These are phyloP conservation scores for Salvia miltiorrhiza DNA, from an alignment of 257 asterid species.

Conservation along the genomic window DNA sequence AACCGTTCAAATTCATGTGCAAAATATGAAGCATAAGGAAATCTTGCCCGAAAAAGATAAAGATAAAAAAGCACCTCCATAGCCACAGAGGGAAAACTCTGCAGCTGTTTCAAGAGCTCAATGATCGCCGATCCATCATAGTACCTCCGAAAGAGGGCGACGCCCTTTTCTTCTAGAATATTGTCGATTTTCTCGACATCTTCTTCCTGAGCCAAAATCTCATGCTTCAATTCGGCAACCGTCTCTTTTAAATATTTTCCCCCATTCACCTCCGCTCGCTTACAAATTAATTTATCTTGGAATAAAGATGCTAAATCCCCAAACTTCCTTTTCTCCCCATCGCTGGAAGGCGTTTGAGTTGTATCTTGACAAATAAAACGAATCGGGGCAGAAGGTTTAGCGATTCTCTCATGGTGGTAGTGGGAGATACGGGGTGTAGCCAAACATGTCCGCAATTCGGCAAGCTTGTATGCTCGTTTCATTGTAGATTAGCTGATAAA, in stretches of 20 bases:
- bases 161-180: constrained; percentile 54
- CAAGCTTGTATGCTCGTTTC: constrained; percentile 35
- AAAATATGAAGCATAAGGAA: neutral
- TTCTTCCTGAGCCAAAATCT: constrained; percentile 31
- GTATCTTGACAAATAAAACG: constrained; percentile 30
- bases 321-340: constrained; percentile 5
- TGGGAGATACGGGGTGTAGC: constrained; percentile 8
- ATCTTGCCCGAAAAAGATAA: neutral
- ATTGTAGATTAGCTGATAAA: constrained; percentile 16
- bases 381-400: constrained; percentile 20
- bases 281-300: constrained; percentile 21
- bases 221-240: constrained; percentile 49
- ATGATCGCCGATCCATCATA: constrained; percentile 58
- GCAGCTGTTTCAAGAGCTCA: constrained; percentile 57
- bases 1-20: neutral
- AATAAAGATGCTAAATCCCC: constrained; percentile 27
- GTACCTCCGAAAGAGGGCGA: constrained; percentile 46
- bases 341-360: constrained; percentile 15
- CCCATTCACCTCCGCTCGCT: constrained; percentile 11
- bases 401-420: constrained; percentile 8
- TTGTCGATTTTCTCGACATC: constrained; percentile 39
- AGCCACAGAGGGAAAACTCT: constrained; percentile 38
- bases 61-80: constrained; percentile 47
- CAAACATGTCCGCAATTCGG: constrained; percentile 25
- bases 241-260: constrained; percentile 19